These are phyloP conservation scores for Candida pseudoviswanathii DNA, from an alignment of 1,139 yeast species.

Conservation along the genomic window DNA sequence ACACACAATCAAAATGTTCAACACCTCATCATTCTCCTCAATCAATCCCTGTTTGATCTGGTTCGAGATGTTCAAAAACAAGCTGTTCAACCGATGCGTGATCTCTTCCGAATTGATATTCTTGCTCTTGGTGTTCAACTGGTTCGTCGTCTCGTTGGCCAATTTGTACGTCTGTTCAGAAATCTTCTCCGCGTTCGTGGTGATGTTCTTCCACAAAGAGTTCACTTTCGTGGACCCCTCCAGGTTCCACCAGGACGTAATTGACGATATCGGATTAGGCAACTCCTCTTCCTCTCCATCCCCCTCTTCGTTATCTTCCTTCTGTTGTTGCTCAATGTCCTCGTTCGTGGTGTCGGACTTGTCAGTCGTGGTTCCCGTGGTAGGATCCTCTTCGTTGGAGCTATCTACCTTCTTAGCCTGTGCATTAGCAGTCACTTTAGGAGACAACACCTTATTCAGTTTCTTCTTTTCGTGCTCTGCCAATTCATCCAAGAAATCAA, in stretches of 20 bases:
- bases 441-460: slow-evolving; percentile 2
- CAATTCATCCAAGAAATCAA: slow-evolving; percentile 86
- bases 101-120: slow-evolving; percentile 35
- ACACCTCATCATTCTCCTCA: slow-evolving; percentile 61
- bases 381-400: slow-evolving; percentile 9
- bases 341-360: slow-evolving; percentile 15
- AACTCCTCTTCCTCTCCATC: slow-evolving; percentile 12
- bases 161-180: slow-evolving; percentile 47
- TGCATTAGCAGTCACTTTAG: slow-evolving; percentile 1
- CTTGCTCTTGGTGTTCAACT: slow-evolving; percentile 43
- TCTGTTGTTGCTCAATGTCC: slow-evolving; percentile 12
- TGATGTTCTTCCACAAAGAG: slow-evolving; percentile 62
- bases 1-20: slow-evolving; percentile 60
- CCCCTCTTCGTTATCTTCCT: slow-evolving; percentile 5
- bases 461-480: slow-evolving; percentile 48
- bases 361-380: slow-evolving; percentile 16
- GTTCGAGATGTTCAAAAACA: slow-evolving; percentile 41
- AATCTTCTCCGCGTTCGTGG: slow-evolving; percentile 45
- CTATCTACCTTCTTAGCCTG: slow-evolving; percentile 4
- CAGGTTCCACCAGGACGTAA: slow-evolving; percentile 80
- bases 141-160: slow-evolving; percentile 47
- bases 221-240: slow-evolving; percentile 79
- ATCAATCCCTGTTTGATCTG: slow-evolving; percentile 63
- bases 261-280: slow-evolving; percentile 65
- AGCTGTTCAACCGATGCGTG: slow-evolving; percentile 37